These are phyloP conservation scores for Candida sithepensis DNA, from an alignment of 805 yeast genomes.

Conservation along the genomic window DNA sequence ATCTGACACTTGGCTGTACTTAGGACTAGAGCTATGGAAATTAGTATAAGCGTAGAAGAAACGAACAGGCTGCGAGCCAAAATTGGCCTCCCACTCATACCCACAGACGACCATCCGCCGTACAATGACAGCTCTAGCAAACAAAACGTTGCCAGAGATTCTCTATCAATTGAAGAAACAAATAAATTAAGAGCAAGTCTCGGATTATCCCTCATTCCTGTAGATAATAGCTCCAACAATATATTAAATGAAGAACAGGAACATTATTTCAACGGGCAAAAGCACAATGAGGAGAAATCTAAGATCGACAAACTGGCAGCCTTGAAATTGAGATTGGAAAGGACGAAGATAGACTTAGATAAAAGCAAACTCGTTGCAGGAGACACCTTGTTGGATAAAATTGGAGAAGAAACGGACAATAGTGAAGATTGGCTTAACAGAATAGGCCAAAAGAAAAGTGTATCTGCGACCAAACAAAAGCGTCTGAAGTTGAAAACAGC, in stretches of 20 bases:
- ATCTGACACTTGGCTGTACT: too few species aligned
- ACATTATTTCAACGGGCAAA: slow-evolving; percentile 30
- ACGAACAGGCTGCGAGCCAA: slow-evolving; percentile 20
- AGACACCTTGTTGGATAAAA: slow-evolving; percentile 25
- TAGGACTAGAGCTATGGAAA: slow-evolving; percentile 6
- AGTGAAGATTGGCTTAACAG: slow-evolving; percentile 36
- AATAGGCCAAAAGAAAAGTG: slow-evolving; percentile 18
- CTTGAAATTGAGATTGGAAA: slow-evolving; percentile 12
- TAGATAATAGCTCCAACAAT: slow-evolving; percentile 25
- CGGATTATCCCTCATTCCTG: slow-evolving; percentile 45
- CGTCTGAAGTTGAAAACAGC: slow-evolving; percentile 4
- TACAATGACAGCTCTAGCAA: background rate
- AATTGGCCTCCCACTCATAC: slow-evolving; percentile 18
- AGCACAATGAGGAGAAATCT: slow-evolving; percentile 30
- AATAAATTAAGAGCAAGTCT: slow-evolving; percentile 40
- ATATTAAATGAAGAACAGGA: slow-evolving; percentile 30
- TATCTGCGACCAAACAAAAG: slow-evolving; percentile 2
- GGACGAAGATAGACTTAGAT: slow-evolving; percentile 16
- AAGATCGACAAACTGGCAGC: slow-evolving; percentile 28
- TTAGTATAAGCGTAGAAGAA: slow-evolving; percentile 14
- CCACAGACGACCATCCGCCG: background rate
- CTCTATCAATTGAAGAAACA: background rate
- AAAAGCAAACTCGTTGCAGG: slow-evolving; percentile 20
- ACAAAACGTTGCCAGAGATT: too few species aligned
- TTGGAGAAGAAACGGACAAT: slow-evolving; percentile 26